Percentiles rank a stretch among this genome's conserved stretches.
phyloP scores from a whole-genome alignment of 768 basidiomycete genomes.

The Tulasnella sp. region DNA sequence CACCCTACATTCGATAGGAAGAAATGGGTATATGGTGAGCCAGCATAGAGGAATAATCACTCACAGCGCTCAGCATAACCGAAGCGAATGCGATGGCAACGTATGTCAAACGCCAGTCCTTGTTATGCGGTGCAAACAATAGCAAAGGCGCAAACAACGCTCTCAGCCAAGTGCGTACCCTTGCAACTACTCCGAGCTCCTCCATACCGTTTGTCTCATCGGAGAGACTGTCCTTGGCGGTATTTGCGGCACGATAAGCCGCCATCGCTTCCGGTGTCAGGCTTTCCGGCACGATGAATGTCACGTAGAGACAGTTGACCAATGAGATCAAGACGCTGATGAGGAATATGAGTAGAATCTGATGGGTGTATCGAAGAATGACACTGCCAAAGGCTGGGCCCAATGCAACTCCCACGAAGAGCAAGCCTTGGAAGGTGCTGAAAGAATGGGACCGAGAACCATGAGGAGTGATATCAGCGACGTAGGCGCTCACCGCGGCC shows the following conservation, averaged over 20 bases:
- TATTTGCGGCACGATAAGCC: background rate
- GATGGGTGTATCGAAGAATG: conserved; percentile 36
- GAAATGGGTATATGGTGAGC: background rate
- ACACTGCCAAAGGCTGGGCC: conserved; percentile 62
- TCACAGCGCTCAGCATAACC: conserved; percentile 53
- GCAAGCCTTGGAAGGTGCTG: conserved; percentile 60
- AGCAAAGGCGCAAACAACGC: conserved; percentile 52
- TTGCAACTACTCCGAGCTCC: conserved; percentile 22
- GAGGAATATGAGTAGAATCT: conserved; percentile 45
- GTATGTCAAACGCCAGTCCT: conserved; percentile 65
- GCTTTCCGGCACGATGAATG: conserved; percentile 44
- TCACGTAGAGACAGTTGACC: conserved; percentile 46
- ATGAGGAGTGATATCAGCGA: conserved; percentile 69
- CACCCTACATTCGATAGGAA: conserved; percentile 34
- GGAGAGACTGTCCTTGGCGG: background rate
- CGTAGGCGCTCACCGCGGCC: conserved; percentile 50
- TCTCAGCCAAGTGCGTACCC: conserved; percentile 27
- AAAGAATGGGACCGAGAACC: conserved; percentile 45
- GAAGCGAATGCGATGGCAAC: conserved; percentile 53
- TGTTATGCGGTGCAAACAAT: conserved; percentile 40
- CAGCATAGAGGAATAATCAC: conserved; percentile 20
- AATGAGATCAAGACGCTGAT: conserved; percentile 34
- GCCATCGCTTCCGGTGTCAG: conserved; percentile 28
- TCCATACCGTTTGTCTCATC: conserved; percentile 17
- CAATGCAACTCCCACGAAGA: conserved; percentile 63